phyloP scores from a whole-genome alignment of 306 rosid genomes.

The Citrullus colocynthis region DNA sequence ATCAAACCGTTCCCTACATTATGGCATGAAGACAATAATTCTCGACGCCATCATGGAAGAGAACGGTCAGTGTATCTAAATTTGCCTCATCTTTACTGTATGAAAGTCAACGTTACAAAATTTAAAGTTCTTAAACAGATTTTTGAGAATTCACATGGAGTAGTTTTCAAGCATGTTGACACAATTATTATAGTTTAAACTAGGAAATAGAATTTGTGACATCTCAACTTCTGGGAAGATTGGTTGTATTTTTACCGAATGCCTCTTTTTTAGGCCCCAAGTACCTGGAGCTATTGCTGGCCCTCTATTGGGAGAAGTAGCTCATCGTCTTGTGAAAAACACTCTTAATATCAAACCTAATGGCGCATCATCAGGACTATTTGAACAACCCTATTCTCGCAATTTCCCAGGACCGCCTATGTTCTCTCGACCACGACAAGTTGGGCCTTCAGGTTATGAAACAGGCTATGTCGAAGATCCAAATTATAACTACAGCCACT shows the following conservation, averaged over 20 bases:
- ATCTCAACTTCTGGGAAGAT: neutral
- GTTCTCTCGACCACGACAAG: conserved; percentile 37
- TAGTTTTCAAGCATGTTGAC: neutral
- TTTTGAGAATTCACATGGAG: neutral
- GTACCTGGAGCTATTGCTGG: conserved; percentile 84
- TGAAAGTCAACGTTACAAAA: neutral
- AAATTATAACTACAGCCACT: conserved; percentile 24
- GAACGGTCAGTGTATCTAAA: conserved; percentile 42
- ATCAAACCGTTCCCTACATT: conserved; percentile 64
- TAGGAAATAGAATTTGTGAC: neutral
- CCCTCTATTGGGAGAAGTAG: conserved; percentile 80
- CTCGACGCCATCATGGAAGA: conserved; percentile 59
- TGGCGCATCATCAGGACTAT: conserved; percentile 33
- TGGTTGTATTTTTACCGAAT: neutral
- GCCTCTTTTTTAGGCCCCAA: conserved; percentile 41
- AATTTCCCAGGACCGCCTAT: conserved; percentile 27
- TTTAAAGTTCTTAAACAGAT: neutral
- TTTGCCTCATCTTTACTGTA: conserved; percentile 6
- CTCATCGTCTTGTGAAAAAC: conserved; percentile 87
- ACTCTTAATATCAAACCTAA: conserved; percentile 48
- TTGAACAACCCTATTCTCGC: conserved; percentile 34
- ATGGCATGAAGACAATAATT: conserved; percentile 85
- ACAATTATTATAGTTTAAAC: neutral
- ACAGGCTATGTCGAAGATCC: conserved; percentile 53
- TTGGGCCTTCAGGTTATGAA: conserved; percentile 66